Conservation (phyloP, 2,329 filamentous ascomycete species). For the Pseudonectria foliicola region DNA sequence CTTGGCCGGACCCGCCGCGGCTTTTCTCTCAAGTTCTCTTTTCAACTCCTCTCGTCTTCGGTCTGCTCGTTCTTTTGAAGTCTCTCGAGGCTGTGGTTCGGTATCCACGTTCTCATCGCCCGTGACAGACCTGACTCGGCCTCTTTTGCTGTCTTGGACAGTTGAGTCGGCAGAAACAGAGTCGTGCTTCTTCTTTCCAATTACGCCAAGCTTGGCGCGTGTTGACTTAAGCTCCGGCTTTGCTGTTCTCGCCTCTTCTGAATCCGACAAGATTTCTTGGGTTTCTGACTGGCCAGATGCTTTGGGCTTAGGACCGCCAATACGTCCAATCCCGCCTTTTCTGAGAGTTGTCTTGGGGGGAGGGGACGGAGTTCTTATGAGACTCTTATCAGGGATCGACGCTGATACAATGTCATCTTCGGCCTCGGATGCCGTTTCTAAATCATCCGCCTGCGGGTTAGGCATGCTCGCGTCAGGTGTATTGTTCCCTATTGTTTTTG, state of each 20-base stretch:
- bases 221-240: conserved; percentile 5
- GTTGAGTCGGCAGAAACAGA: conserved; percentile 3
- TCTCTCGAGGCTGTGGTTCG: conserved; percentile 32
- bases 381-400: conserved; percentile 13
- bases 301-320: conserved; percentile 29
- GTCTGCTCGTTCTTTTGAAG: conserved; percentile 40
- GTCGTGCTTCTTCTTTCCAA: conserved; percentile 24
- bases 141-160: conserved; percentile 11
- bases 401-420: conserved; percentile 26
- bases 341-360: conserved; percentile 17
- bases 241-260: conserved; percentile 1
- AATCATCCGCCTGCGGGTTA: conserved; percentile 18
- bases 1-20: conserved; percentile 41
- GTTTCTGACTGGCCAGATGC: conserved; percentile 5
- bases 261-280: conserved; percentile 4
- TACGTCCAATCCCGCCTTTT: conserved; percentile 34
- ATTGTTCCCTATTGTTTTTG: conserved; percentile 9
- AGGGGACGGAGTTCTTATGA: conserved; percentile 14
- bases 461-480: conserved; percentile 2
- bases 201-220: conserved; percentile 26
- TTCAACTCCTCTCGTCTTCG: conserved; percentile 45
- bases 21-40: conserved; percentile 42
- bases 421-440: conserved; percentile 39
- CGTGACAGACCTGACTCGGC: conserved; percentile 11
- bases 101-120: conserved; percentile 15